phyloP scores from a whole-genome alignment of 345 rosid species.

The Luvunga scandens region DNA sequence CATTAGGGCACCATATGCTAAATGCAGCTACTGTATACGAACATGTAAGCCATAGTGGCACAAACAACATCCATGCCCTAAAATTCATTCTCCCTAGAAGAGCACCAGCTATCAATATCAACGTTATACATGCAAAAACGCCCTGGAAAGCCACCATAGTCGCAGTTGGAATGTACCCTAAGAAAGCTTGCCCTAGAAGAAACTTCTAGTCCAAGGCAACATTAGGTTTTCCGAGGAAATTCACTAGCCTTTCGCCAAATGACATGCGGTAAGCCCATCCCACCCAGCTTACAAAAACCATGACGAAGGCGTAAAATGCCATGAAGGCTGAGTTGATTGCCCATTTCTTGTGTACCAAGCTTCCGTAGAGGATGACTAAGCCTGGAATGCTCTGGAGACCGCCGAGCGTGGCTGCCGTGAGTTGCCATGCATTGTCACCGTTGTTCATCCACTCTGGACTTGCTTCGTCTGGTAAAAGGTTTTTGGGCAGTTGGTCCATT shows the following conservation, averaged over 20 bases:
- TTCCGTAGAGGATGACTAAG: constrained; percentile 47
- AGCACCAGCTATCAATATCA: constrained; percentile 45
- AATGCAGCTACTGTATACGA: constrained; percentile 39
- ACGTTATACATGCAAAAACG: constrained; percentile 38
- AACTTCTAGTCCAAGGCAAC: constrained; percentile 39
- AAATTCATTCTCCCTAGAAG: constrained; percentile 58
- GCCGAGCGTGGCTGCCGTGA: constrained; percentile 47
- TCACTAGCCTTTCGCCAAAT: constrained; percentile 39
- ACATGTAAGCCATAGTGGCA: constrained; percentile 46
- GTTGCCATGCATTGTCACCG: constrained; percentile 59
- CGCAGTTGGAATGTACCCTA: constrained; percentile 36
- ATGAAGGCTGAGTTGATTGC: constrained; percentile 58
- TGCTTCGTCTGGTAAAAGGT: constrained; percentile 36
- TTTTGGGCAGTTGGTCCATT: constrained; percentile 37
- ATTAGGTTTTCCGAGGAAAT: constrained; percentile 35
- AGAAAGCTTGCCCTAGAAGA: constrained; percentile 32
- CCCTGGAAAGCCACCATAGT: constrained; percentile 54
- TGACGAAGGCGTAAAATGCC: constrained; percentile 50
- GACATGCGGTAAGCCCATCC: constrained; percentile 54
- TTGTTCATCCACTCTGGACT: constrained; percentile 51
- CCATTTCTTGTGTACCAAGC: constrained; percentile 47
- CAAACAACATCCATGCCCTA: constrained; percentile 46
- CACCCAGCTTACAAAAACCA: constrained; percentile 47
- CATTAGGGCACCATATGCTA: constrained; percentile 49
- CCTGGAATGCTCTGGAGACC: constrained; percentile 50